A percentile compares a stretch with the other conserved stretches of the same genome.
phyloP scores from a whole-genome alignment of 2,329 filamentous ascomycete species.

The Fusarium sp. region DNA sequence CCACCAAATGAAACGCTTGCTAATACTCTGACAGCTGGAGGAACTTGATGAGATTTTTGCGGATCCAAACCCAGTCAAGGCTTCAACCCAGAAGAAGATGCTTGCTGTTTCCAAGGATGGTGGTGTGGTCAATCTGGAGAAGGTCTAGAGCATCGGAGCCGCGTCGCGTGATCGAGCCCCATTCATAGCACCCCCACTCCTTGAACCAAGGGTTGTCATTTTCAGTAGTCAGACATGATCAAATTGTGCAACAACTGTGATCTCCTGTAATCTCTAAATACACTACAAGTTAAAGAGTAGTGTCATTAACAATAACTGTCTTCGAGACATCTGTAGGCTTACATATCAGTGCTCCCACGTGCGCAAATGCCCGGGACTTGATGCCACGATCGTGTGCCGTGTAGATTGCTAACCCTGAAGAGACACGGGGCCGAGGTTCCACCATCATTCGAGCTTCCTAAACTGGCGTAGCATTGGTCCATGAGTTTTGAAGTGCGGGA shows the following conservation, averaged over 20 bases:
- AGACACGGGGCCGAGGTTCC: background rate
- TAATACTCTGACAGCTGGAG: background rate
- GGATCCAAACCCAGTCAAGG: background rate
- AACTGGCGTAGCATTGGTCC: background rate
- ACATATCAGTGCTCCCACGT: background rate
- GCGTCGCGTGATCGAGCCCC: background rate
- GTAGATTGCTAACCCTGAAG: background rate
- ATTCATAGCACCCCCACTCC: background rate
- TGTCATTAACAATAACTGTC: background rate
- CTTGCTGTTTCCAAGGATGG: background rate
- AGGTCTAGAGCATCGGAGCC: background rate
- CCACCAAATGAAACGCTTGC: background rate
- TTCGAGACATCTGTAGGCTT: background rate
- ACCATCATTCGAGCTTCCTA: background rate
- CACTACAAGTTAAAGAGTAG: background rate
- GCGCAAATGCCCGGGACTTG: background rate
- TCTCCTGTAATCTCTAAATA: background rate
- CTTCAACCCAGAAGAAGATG: background rate
- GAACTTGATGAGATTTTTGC: background rate
- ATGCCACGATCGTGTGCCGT: background rate
- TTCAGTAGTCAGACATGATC: background rate
- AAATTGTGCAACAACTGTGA: background rate
- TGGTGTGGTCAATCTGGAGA: background rate
- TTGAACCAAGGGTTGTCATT: background rate
- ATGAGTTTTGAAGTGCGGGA: background rate